Percentiles rank a stretch among this genome's conserved stretches.
phyloP scores from a whole-genome alignment of 768 basidiomycete species.

The Lactifluus piperatus region DNA sequence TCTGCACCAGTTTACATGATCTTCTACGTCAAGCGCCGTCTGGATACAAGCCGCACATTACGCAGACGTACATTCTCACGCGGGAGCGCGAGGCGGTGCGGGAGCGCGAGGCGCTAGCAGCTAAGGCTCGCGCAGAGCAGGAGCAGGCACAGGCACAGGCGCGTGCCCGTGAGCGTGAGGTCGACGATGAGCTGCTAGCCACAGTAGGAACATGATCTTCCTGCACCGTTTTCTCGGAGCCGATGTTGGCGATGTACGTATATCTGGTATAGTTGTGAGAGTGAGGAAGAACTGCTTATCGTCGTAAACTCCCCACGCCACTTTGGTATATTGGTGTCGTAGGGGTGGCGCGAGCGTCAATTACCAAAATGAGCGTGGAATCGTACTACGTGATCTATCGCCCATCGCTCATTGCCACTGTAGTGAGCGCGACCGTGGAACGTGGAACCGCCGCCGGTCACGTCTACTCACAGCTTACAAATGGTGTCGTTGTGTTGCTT shows the following conservation, averaged over 20 bases:
- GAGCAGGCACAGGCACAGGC: conserved; percentile 10
- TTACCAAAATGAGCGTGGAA: too few species aligned
- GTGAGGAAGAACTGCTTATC: too few species aligned
- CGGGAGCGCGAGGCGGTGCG: conserved; percentile 18
- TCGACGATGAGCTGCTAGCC: conserved; percentile 19
- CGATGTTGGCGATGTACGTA: background rate
- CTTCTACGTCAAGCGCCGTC: conserved; percentile 85
- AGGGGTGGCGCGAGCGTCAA: too few species aligned
- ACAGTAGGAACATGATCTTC: background rate
- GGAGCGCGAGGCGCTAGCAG: conserved; percentile 8
- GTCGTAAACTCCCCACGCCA: too few species aligned
- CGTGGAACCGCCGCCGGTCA: too few species aligned
- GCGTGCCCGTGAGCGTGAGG: conserved; percentile 12
- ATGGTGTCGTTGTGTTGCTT: too few species aligned
- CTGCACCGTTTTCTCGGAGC: background rate
- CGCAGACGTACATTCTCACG: conserved; percentile 15
- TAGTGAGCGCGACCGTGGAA: too few species aligned
- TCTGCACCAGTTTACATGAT: conserved; percentile 84
- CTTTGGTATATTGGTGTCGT: too few species aligned
- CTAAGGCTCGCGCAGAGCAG: conserved; percentile 5
- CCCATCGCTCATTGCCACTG: too few species aligned
- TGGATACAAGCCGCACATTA: conserved; percentile 57
- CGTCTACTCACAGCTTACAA: too few species aligned
- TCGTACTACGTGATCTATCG: too few species aligned
- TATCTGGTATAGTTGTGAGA: background rate